Evolutionary conservation across 768 basidiomycete species (phyloP).

Genomic region (Auricularia heimuer): DNA sequence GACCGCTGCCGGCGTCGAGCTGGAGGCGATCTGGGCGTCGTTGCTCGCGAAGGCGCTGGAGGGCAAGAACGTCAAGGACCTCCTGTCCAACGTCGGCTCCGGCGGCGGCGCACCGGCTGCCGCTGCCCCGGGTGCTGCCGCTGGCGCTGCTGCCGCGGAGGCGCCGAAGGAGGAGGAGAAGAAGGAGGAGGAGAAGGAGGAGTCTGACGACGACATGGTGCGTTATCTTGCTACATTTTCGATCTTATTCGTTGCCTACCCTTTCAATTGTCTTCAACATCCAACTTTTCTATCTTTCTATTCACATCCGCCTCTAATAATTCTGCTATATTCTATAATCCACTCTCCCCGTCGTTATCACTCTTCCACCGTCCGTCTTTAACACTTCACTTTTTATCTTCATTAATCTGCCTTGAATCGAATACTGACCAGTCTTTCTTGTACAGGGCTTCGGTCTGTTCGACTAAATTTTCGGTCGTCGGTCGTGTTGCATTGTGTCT

Average conservation of each 20-base stretch:
- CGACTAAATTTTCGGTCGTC: slow-evolving; percentile 47
- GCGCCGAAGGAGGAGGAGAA: slow-evolving; percentile 69
- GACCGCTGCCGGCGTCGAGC: slow-evolving; percentile 68
- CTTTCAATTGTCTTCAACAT: too few species aligned
- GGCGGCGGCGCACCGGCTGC: slow-evolving; percentile 82
- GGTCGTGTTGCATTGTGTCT: neutral
- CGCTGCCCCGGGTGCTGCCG: slow-evolving; percentile 40
- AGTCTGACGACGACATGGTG: slow-evolving; percentile 87
- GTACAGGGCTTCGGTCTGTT: slow-evolving; percentile 89
- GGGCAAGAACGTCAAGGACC: slow-evolving; percentile 94
- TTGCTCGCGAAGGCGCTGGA: slow-evolving; percentile 97
- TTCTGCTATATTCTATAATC: slow-evolving; percentile 3
- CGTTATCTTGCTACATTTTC: slow-evolving; percentile 16
- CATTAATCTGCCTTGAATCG: neutral
- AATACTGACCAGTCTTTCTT: neutral
- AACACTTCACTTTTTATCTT: neutral
- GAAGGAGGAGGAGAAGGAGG: slow-evolving; percentile 83
- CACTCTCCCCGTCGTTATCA: neutral
- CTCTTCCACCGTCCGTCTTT: too few species aligned
- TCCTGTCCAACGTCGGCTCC: slow-evolving; percentile 89
- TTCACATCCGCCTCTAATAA: too few species aligned
- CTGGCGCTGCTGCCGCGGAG: slow-evolving; percentile 46
- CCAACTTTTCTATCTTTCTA: too few species aligned
- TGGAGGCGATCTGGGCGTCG: slow-evolving; percentile 96
- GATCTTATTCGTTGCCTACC: too few species aligned